Percentiles rank a stretch among this genome's conserved stretches.
phyloP scores from a whole-genome alignment of 2,329 filamentous ascomycete species.

The Chrysoporthe deuterocubensis region DNA sequence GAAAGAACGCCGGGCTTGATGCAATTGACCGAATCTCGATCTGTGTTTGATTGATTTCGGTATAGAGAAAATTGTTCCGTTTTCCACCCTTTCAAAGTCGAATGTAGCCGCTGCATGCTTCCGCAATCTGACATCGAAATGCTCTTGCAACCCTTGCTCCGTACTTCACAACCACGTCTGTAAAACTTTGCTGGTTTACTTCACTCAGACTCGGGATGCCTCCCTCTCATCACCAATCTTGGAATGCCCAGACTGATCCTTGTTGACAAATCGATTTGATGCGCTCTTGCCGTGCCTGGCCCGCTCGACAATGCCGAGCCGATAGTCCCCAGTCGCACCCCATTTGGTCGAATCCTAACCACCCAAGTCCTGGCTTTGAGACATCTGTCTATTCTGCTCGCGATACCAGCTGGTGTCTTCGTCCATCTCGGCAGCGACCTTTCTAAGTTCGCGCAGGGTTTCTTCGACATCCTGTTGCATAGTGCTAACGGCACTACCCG shows the following conservation, averaged over 20 bases:
- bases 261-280: neutral
- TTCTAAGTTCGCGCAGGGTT: constrained; percentile 48
- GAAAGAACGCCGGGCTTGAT: constrained; percentile 29
- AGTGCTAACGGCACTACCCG: constrained; percentile 47
- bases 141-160: neutral
- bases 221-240: neutral
- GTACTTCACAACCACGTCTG: neutral
- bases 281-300: neutral
- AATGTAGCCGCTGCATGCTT: neutral
- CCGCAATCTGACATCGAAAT: neutral
- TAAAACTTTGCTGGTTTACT: neutral
- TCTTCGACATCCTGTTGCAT: constrained; percentile 39
- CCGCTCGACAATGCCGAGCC: neutral
- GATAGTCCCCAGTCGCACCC: constrained; percentile 22
- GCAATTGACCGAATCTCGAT: constrained; percentile 14
- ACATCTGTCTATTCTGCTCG: constrained; percentile 48
- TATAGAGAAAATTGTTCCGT: neutral
- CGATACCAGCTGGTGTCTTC: constrained; percentile 52
- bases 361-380: constrained; percentile 31
- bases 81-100: neutral
- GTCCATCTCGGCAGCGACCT: constrained; percentile 50
- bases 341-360: constrained; percentile 39
- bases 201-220: neutral
- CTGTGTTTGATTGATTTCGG: constrained; percentile 5
- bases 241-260: neutral